phyloP scores from a whole-genome alignment of 768 basidiomycete species.

The Collybiopsis luxurians region DNA sequence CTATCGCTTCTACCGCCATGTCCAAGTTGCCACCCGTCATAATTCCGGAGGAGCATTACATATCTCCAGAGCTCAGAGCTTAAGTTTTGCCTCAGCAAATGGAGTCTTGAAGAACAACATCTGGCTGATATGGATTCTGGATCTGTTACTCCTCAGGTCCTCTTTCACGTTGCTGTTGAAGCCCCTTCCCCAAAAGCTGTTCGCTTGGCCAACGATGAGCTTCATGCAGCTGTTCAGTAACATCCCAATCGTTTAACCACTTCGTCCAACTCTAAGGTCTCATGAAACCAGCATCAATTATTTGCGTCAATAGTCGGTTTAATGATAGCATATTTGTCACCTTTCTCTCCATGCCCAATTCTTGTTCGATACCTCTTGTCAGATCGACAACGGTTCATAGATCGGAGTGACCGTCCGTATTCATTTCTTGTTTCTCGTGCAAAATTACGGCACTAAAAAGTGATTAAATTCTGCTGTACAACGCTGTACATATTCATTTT shows the following conservation, averaged over 20 bases:
- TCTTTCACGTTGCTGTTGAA: background rate
- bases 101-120: background rate
- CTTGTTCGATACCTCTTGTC: too few species aligned
- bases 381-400: too few species aligned
- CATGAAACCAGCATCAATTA: too few species aligned
- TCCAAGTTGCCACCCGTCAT: background rate
- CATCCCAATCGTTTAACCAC: background rate
- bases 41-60: background rate
- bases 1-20: background rate
- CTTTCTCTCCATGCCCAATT: too few species aligned
- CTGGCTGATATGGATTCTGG: constrained; percentile 1
- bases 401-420: too few species aligned
- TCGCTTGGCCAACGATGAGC: constrained; percentile 1
- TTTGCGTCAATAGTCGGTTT: too few species aligned
- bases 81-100: background rate
- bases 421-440: too few species aligned
- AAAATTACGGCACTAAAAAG: too few species aligned
- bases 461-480: too few species aligned
- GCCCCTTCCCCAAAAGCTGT: background rate
- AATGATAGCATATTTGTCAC: too few species aligned
- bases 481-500: too few species aligned
- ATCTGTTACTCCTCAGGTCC: background rate
- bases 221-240: background rate
- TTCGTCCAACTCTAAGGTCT: too few species aligned
- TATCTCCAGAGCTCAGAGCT: background rate